Base-by-base conservation (phyloP, 768 basidiomycete species). In the Trametes gibbosa region DNA sequence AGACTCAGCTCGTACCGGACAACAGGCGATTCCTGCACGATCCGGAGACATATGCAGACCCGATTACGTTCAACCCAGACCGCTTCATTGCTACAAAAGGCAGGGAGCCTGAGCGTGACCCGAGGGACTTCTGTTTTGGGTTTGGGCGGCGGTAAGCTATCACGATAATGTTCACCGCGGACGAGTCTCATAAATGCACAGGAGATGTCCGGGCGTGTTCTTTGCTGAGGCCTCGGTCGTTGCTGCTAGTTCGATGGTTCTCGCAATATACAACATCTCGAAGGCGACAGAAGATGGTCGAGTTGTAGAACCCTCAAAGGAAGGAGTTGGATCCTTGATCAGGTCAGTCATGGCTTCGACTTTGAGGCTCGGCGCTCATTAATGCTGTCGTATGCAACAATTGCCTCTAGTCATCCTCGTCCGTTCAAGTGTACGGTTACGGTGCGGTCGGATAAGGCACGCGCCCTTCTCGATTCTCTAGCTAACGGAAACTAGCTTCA, bases 171-270 rank as follows among this genome's bases (percentile, higher is more conserved):
- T 13, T 13, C n/a, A 19, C 25, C 29, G 17, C 9, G 35, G 6
- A 41, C 5, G 10, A 12, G 10, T 13, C 52, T 53, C 13, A 52
- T 16, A 27, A 9, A 8, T n/a, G 1, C 27, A 9, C 49, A 63
- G 65, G 8, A 55, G 46, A 19, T 66, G 65, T 47, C 65, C 79
- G n/a, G 82, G 80, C 35, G 55, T 61, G 40, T 32, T 51, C 24
- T 64, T 83, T 39, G 80, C 76, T 5, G 76, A 79, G 19, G 70
- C 74, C 1, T 76, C 74, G 3, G 53, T 73, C 3, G 72, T 67
- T 16, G 16, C 79, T 25, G 75, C 73, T 67, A 68, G 73, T 13
- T 72, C 75, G 4, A 73, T 73, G 25, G 68, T 65, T 12, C 66
- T 79, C 25, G 73, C 76, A 2, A 51, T 71, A 1, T 76, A 78